Percentiles rank a stretch among this genome's conserved stretches.
phyloP scores from a whole-genome alignment of 148 eudicot species.

The Persicaria maculosa region DNA sequence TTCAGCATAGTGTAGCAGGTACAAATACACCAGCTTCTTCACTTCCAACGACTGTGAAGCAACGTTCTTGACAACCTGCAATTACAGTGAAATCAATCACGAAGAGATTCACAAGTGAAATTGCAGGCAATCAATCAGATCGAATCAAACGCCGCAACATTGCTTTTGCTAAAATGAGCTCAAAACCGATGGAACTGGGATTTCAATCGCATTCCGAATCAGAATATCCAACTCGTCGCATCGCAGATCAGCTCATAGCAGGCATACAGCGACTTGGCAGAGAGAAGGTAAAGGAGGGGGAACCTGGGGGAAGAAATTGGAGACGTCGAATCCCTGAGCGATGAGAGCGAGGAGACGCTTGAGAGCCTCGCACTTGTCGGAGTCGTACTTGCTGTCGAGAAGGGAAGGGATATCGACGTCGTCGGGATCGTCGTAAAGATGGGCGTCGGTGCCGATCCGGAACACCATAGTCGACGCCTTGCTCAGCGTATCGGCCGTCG shows the following conservation, averaged over 20 bases:
- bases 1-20: slow-evolving; percentile 93
- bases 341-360: slow-evolving; percentile 95
- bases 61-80: slow-evolving; percentile 94
- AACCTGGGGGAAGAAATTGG: slow-evolving; percentile 98
- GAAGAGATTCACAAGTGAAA: not conserved
- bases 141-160: not conserved
- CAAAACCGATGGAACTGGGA: not conserved
- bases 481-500: slow-evolving; percentile 74
- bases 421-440: slow-evolving; percentile 97
- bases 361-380: slow-evolving; percentile 92
- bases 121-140: not conserved
- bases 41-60: slow-evolving; percentile 92
- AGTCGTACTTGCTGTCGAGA: slow-evolving; percentile 83
- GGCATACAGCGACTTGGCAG: not conserved
- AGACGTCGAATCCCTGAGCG: slow-evolving; percentile 92
- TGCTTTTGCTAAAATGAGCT: not conserved
- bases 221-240: not conserved
- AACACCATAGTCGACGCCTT: slow-evolving; percentile 91
- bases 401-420: slow-evolving; percentile 79
- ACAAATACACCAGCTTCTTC: slow-evolving; percentile 97
- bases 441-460: slow-evolving; percentile 96
- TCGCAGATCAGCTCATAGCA: not conserved
- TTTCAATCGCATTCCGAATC: not conserved
- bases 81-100: slow-evolving; percentile 1
- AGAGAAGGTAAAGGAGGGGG: not conserved